Evolutionary conservation across 2,329 filamentous ascomycete species (phyloP), one percentile per base, ranked within the genome.

Genomic region (Phoma sp.): DNA sequence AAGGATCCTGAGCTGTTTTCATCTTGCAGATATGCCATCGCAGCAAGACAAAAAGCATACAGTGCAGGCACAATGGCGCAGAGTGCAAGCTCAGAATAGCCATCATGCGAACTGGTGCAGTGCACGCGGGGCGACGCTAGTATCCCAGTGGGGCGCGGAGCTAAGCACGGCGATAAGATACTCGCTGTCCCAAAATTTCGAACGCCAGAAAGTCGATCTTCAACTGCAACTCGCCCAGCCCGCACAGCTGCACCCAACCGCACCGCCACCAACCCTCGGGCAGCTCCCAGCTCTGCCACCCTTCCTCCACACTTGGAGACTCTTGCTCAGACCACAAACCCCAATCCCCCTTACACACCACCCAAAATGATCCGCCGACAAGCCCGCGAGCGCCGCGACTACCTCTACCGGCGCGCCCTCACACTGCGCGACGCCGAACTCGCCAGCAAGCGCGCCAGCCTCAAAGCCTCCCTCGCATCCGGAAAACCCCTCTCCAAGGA

Each of bases 381-480:
- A 82, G 87, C 88, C 58, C 86, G 90, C 64, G 86, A 93, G 75
- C 83, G 91, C 66, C 83, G 90, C 65, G 91, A 96, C 73, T 96
- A 98, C 75, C 86, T 99, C 67, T 71, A 70, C 76, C 87, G 93
- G 57, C 88, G 90, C 69, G 93, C 95, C 33, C 83, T 97, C 53
- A 88, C 91, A 22, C 65, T 73, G n/a, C 65, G 68, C 45, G 91
- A 97, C 78, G 93, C 93, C 58, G 93, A 96, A 70, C 96, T 96
- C 61, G 90, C 89, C 52, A 91, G 96, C 74, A 96, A 96, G 75
- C 83, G 93, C 67, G 89, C 93, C 35, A 90, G 96, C 73, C 79
- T 99, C 49, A 89, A 93, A 73, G 86, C 88, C 30, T 92, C 93
- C 8, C 82, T 98, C 45, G 93, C 95, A 22, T 91, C 90, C 8